Evolutionary conservation across 208 protist genomes (phyloP), one percentile per base, ranked within the genome.

Genomic region (Crithidia bombi): DNA sequence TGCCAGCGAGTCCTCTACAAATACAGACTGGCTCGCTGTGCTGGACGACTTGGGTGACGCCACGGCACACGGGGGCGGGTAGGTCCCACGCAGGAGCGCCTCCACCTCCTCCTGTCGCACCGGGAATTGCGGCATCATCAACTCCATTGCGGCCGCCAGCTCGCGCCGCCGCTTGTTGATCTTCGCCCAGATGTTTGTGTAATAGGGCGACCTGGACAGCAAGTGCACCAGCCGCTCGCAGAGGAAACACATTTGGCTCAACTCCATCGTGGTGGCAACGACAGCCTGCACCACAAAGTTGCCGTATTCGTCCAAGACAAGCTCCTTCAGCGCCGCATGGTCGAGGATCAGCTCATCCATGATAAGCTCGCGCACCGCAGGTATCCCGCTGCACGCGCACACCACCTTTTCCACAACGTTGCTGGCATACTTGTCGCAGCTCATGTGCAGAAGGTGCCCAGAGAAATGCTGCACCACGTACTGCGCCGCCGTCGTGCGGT

Each of bases 281-380:
- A 93, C 66, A 46, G 83, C 73, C 77, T 95, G 92, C 52, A 95
- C 74, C 7, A 95, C 92, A 68, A 93, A 97, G 75, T 97, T 97
- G 21, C 92, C 92, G 67, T 82, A 97, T 41, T 39, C 54, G 72
- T 96, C 89, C 41, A 69, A 75, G 39, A 93, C 82, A 57, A 93
- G 56, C 73, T 90, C 78, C 70, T 86, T 73, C 61, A 94, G 69
- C 11, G 85, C 75, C 19, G 80, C 82, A 2, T 85, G 87, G 62
- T 90, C 89, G 65, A 73, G 89, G 35, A 95, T 59, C 21, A 97
- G 76, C 82, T 95, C 88, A 35, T 94, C 80, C 41, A 97, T 73
- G 9, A 97, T 62, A 38, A 87, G 61, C 23, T 73, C 76, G 12
- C 80, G 78, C 39, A 93, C 83, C 14, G 74, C 79, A n/a, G 87